phyloP scores from a whole-genome alignment of 2,329 filamentous ascomycete species.

The Incumbomyces lentus region DNA sequence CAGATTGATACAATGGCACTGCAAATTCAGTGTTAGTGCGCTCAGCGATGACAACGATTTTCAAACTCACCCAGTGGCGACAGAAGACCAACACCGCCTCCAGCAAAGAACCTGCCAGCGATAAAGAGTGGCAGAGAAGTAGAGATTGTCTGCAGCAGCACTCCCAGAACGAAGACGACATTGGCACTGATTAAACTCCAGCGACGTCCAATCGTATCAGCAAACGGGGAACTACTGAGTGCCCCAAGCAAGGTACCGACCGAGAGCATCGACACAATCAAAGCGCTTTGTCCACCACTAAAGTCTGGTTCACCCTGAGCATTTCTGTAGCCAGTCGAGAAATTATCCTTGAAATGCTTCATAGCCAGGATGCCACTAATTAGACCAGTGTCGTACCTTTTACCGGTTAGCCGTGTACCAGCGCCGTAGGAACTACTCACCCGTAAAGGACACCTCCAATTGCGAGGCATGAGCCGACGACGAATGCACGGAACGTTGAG shows the following conservation, averaged over 20 bases:
- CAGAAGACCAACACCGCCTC: conserved; percentile 73
- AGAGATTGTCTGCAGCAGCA: too few species aligned
- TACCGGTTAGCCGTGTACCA: too few species aligned
- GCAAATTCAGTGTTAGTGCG: too few species aligned
- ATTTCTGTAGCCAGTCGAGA: conserved; percentile 25
- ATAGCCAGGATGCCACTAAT: conserved; percentile 36
- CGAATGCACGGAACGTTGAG: too few species aligned
- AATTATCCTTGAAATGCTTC: conserved; percentile 30
- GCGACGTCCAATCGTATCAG: conserved; percentile 35
- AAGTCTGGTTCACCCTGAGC: conserved; percentile 27
- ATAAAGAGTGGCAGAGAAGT: conserved; percentile 29
- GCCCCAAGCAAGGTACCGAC: conserved; percentile 35
- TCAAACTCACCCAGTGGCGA: too few species aligned
- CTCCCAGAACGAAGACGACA: conserved; percentile 32
- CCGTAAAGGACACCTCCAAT: too few species aligned
- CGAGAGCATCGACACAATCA: conserved; percentile 34
- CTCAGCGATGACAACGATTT: too few species aligned
- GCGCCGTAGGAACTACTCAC: too few species aligned
- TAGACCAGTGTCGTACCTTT: conserved; percentile 33
- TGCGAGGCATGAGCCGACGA: too few species aligned
- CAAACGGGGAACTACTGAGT: conserved; percentile 33
- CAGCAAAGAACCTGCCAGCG: conserved; percentile 52
- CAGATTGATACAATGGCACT: conserved; percentile 87
- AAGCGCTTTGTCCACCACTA: conserved; percentile 31
- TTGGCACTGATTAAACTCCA: conserved; percentile 31